These are phyloP conservation scores for Suhomyces bolitotheri DNA, from an alignment of 1,139 yeast genomes.

Conservation along the genomic window DNA sequence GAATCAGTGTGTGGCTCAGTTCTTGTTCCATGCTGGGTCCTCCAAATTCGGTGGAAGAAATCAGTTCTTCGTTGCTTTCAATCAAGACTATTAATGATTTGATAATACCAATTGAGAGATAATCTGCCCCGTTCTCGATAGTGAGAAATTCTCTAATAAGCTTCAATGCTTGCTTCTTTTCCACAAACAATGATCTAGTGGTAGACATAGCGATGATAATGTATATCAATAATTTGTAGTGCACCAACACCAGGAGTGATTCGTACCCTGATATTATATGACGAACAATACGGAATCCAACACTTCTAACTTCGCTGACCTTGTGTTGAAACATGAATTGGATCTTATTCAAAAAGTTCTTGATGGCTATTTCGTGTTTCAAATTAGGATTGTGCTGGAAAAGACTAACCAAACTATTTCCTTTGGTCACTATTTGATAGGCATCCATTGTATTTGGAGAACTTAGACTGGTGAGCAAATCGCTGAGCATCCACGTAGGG, in stretches of 20 bases:
- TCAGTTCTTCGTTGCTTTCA: constrained; percentile 17
- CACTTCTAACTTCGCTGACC: constrained; percentile 65
- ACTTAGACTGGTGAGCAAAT: constrained; percentile 30
- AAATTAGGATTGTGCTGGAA: constrained; percentile 62
- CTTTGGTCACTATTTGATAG: constrained; percentile 52
- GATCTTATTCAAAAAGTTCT: constrained; percentile 60
- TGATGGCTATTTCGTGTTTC: constrained; percentile 63
- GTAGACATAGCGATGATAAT: constrained; percentile 66
- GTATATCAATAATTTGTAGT: constrained; percentile 59
- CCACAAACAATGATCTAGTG: constrained; percentile 52
- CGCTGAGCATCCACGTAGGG: constrained; percentile 43
- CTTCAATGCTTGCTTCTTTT: constrained; percentile 78
- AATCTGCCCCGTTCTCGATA: constrained; percentile 55
- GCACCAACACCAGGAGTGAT: constrained; percentile 49
- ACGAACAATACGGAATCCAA: constrained; percentile 75
- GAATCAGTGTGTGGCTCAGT: constrained; percentile 8
- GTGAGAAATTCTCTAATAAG: constrained; percentile 64
- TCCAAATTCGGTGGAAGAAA: constrained; percentile 10
- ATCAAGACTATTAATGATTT: constrained; percentile 73
- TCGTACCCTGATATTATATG: constrained; percentile 57
- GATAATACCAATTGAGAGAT: constrained; percentile 63
- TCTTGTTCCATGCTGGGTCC: constrained; percentile 2
- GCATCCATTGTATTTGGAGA: constrained; percentile 39
- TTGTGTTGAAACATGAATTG: constrained; percentile 60
- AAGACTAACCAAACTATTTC: constrained; percentile 62